Base-by-base conservation (phyloP, 2,329 filamentous ascomycete genomes). In the Monosporascus sp. region DNA sequence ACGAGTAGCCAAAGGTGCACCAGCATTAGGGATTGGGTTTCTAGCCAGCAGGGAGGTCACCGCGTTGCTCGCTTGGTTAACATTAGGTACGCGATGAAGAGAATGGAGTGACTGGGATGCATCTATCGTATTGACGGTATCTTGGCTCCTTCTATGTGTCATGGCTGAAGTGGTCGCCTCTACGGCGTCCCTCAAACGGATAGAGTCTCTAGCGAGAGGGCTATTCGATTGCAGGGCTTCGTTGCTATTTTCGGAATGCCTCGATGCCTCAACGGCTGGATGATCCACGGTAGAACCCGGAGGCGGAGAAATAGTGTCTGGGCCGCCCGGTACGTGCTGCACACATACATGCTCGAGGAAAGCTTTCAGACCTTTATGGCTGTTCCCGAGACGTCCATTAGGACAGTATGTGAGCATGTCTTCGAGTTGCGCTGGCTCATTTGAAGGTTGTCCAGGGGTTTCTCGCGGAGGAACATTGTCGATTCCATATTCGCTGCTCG, bases 1-100 rank as follows among this genome's bases (percentile, higher is more conserved):
- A 6, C 59, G 5, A 5, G 55, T 58, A 17, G 24, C 46, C 2
- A 60, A 54, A 16, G 62, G 54, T 6, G n/a, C 49, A n/a, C 56
- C 56, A 6, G 58, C 20, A 17, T 34, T 37, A 3, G 20, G 48
- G 6, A 38, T 53, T 46, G 43, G 17, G 20, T 8, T 14, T 46
- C 24, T 46, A 11, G 7, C 14, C 43, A 46, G 43, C 24, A 46
- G 24, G 11, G 24, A 3, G 11, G 4, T 31, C 6, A 8, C 24
- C 11, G 3, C 14, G 7, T 7, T 46, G 43, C 31, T 27, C 24
- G 24, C 24, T 26, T 46, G 11, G 11, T 26, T n/a, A 9, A 20
- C 7, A 9, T 19, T 24, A 11, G 22, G 24, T 17, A 26, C 7
- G 16, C n/a, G 41, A 44, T 16, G n/a, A 44, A 20, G 41, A 44